Evolutionary conservation across 2,329 filamentous ascomycete species (phyloP), one percentile per base, ranked within the genome.

Genomic region (Cercospora brassicicola): DNA sequence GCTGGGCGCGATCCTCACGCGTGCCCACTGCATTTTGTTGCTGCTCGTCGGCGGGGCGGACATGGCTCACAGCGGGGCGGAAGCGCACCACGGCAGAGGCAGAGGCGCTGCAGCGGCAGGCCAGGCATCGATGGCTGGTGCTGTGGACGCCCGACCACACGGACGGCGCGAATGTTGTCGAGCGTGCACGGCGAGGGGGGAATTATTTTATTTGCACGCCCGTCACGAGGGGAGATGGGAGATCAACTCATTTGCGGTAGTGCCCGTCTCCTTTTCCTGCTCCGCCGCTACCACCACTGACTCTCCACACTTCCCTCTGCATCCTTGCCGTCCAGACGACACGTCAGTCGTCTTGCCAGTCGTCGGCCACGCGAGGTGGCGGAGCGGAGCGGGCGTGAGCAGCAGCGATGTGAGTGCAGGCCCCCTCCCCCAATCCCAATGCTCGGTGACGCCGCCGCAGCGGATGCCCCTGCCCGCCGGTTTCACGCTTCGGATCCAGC

Each of bases 401-500:
- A 57, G 20, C 53, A 57, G 20, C 53, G 10, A 57, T 57, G 53
- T 57, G 53, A 57, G 53, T 57, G 13, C 53, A 56, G 15, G 10
- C 53, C 9, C 53, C 53, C 53, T 56, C 26, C 53, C 28, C 53
- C 53, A 42, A 42, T 28, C 53, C 53, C 45, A 51, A 26, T 51
- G 45, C 45, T 42, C 45, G 45, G 45, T 23, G 45, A 15, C 53
- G 26, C 36, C 36, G 36, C 36, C 36, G 36, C 36, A 42, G 36
- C 36, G 36, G 36, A 42, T n/a, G 36, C 53, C 53, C 53, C 53
- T 57, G 53, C 28, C 53, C 53, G 53, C 59, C 15, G 59, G 59
- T 61, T 61, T 61, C 59, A 61, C 59, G 23, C 59, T 48, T 42
- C 59, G 18, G 59, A 61, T 45, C 59, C 59, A 61, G 36, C 31